A percentile compares a stretch with the other conserved stretches of the same genome.
These are phyloP conservation scores for Fusarium coicis DNA, from an alignment of 2,329 filamentous ascomycete species.

Conservation along the genomic window DNA sequence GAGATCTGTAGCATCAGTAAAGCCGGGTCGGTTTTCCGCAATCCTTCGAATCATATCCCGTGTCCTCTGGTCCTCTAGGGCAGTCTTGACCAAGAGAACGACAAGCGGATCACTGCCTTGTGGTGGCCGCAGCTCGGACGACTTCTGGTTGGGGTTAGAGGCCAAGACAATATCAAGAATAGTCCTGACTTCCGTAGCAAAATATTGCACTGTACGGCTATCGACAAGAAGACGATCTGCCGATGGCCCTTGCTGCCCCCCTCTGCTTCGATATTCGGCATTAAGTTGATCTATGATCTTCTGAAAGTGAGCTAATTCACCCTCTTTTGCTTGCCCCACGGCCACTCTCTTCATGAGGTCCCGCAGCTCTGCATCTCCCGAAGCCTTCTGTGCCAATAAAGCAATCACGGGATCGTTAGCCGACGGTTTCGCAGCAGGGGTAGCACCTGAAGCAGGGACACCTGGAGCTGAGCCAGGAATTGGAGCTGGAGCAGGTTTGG, in stretches of 20 bases:
- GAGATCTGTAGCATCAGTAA: constrained; percentile 64
- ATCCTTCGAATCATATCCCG: constrained; percentile 65
- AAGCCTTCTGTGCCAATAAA: constrained; percentile 79
- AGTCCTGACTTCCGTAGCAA: constrained; percentile 66
- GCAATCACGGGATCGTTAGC: constrained; percentile 81
- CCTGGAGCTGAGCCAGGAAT: constrained; percentile 25
- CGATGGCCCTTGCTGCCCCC: constrained; percentile 62
- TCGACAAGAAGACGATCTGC: constrained; percentile 66
- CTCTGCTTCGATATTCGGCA: constrained; percentile 63
- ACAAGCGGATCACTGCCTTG: constrained; percentile 66
- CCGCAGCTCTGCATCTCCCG: constrained; percentile 76
- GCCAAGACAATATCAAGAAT: constrained; percentile 69
- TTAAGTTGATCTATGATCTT: constrained; percentile 84
- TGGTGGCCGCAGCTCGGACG: constrained; percentile 63
- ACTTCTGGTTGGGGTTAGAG: constrained; percentile 67
- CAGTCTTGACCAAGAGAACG: constrained; percentile 66
- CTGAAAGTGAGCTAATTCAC: constrained; percentile 81
- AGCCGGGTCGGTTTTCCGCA: constrained; percentile 61
- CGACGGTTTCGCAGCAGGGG: constrained; percentile 40
- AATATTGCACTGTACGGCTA: constrained; percentile 67
- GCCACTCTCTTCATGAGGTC: constrained; percentile 87
- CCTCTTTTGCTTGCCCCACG: constrained; percentile 75
- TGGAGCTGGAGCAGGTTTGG: constrained; percentile 27
- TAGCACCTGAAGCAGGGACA: constrained; percentile 11
- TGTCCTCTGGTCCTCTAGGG: constrained; percentile 62